Evolutionary conservation across 2,329 filamentous ascomycete species (phyloP).

Genomic region (Colletotrichum sp.): DNA sequence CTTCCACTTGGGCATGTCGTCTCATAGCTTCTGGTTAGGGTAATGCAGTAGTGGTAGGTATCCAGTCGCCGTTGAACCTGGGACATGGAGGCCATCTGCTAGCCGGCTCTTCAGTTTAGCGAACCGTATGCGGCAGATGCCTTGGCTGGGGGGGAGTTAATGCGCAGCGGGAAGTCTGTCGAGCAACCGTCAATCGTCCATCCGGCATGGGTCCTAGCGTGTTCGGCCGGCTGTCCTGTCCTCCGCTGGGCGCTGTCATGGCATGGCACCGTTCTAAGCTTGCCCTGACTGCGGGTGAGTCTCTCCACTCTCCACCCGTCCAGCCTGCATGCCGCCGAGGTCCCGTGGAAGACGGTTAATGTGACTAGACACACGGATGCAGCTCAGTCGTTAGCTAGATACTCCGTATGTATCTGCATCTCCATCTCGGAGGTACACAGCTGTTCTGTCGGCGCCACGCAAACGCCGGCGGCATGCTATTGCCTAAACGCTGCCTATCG

Average conservation of each 20-base stretch:
- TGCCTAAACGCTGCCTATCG: neutral
- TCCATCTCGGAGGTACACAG: neutral
- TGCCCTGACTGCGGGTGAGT: constrained; percentile 1
- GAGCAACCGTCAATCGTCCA: constrained; percentile 17
- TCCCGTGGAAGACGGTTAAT: constrained; percentile 16
- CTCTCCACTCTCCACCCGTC: constrained; percentile 6
- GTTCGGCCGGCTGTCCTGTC: neutral
- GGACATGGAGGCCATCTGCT: neutral
- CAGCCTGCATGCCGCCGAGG: constrained; percentile 16
- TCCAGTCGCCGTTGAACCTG: neutral
- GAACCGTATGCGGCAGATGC: neutral
- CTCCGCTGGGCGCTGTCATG: neutral
- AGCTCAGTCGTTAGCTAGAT: neutral
- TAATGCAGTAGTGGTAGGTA: neutral
- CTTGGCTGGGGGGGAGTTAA: neutral
- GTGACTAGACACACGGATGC: neutral
- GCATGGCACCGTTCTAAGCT: neutral
- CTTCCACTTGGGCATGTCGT: neutral
- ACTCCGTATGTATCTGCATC: neutral
- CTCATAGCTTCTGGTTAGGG: neutral
- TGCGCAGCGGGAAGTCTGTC: constrained; percentile 19
- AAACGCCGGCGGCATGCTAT: neutral
- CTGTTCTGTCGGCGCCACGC: neutral
- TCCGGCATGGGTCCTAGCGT: constrained; percentile 11
- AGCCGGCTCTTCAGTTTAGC: neutral